These are phyloP conservation scores for cucumber (Cucumis sativus) DNA, from an alignment of 306 rosid genomes.

Conservation along the genomic window Cucumber_9930_V3 NC_026656.2:17221001-17221500, in stretches of 20 bases:
- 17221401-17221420: conserved; percentile 32
- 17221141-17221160: conserved; percentile 38
- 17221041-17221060: conserved; percentile 29
- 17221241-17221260: conserved; percentile 70
- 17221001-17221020: conserved; percentile 35
- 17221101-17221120: neutral
- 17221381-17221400: conserved; percentile 26
- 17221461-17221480: conserved; percentile 57
- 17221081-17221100: neutral
- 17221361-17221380: conserved; percentile 28
- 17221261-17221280: conserved; percentile 25
- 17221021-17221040: conserved; percentile 47
- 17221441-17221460: conserved; percentile 40
- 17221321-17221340: conserved; percentile 36
- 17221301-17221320: conserved; percentile 56
- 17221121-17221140: conserved; percentile 4
- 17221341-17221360: conserved; percentile 46
- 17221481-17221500: conserved; percentile 72
- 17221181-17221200: conserved; percentile 29
- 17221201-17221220: conserved; percentile 50
- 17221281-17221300: conserved; percentile 59
- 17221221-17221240: conserved; percentile 58
- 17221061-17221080: conserved; percentile 46
- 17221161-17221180: conserved; percentile 36
- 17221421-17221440: conserved; percentile 64